phyloP scores from a whole-genome alignment of 2,329 filamentous ascomycete genomes.

The Arthrobotrys iridis region DNA sequence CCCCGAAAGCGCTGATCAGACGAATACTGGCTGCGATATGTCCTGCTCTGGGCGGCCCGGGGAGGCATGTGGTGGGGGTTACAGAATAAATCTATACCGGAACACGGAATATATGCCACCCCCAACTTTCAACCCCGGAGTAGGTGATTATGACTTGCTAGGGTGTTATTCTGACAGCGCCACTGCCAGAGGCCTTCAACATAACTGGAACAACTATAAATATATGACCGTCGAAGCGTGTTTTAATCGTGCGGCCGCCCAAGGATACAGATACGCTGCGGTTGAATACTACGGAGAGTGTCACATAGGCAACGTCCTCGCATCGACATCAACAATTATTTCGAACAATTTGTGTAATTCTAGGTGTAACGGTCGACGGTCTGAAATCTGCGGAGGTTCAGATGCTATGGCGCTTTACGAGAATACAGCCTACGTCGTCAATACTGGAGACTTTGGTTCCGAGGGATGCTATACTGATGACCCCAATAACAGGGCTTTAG shows the following conservation, averaged over 20 bases:
- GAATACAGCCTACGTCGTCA: neutral
- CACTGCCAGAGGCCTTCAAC: neutral
- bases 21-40: neutral
- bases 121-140: neutral
- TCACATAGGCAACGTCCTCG: neutral
- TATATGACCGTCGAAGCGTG: slow-evolving; percentile 8
- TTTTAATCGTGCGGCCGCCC: neutral
- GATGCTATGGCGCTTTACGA: neutral
- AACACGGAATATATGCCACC: neutral
- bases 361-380: neutral
- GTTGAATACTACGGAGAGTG: slow-evolving; percentile 11
- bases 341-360: neutral
- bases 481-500: neutral
- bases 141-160: neutral
- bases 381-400: neutral
- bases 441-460: neutral
- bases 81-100: slow-evolving; percentile 16
- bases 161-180: neutral
- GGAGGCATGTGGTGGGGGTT: neutral
- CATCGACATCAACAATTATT: neutral
- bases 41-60: neutral
- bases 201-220: neutral
- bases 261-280: neutral
- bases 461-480: neutral
- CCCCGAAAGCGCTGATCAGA: neutral